A percentile compares a stretch with the other conserved stretches of the same genome.
Evolutionary conservation across 106 monocot genomes (phyloP).

Genomic region (Xerophyta viscosa): DNA sequence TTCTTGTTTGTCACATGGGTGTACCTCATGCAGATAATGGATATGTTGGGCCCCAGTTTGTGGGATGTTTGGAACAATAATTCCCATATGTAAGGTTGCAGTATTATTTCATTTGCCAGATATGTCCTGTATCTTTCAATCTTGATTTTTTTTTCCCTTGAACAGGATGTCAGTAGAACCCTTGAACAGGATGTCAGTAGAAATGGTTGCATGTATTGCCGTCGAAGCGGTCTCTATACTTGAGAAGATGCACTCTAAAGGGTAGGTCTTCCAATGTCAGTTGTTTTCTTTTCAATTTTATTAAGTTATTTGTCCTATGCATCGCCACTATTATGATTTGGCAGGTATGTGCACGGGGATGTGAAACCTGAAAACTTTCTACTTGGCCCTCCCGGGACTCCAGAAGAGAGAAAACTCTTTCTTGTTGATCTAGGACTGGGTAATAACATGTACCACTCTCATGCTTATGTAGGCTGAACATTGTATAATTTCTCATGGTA

Average conservation of each 20-base stretch:
- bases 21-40: slow-evolving; percentile 89
- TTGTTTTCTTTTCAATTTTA: too few relatives aligned
- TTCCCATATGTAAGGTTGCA: slow-evolving; percentile 50
- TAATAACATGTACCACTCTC: slow-evolving; percentile 12
- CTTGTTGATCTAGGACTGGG: slow-evolving; percentile 98
- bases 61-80: slow-evolving; percentile 89
- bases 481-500: too few relatives aligned
- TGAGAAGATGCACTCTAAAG: slow-evolving; percentile 78
- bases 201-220: slow-evolving; percentile 78
- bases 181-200: slow-evolving; percentile 53
- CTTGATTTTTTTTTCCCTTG: neutral
- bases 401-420: slow-evolving; percentile 87
- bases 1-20: too few relatives aligned
- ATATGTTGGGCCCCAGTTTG: slow-evolving; percentile 84
- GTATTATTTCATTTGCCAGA: neutral
- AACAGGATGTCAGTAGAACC: too few relatives aligned
- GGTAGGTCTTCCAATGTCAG: slow-evolving; percentile 12
- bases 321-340: neutral
- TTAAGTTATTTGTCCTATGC: too few relatives aligned
- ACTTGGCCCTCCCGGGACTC: slow-evolving; percentile 73
- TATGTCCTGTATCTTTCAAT: neutral
- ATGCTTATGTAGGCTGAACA: too few relatives aligned
- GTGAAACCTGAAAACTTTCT: slow-evolving; percentile 97
- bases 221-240: slow-evolving; percentile 74
- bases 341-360: slow-evolving; percentile 96